Evolutionary conservation across 176 grass and related monocot genomes (phyloP).

Genomic region (Alopecurus myosuroides): DNA sequence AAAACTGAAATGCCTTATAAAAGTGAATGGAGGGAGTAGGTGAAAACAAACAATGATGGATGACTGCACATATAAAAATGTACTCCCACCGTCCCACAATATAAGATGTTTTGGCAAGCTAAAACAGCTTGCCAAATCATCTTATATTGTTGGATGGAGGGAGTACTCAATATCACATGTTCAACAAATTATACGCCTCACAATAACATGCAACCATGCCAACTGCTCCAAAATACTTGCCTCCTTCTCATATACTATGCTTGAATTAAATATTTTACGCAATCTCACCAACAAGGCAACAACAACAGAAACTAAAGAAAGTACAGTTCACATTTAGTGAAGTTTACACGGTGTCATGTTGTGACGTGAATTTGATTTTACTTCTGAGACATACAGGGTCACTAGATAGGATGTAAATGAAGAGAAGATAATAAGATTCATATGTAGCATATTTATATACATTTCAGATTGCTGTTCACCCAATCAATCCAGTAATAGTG

Average conservation of each 20-base stretch:
- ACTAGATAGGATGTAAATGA: conserved; percentile 12
- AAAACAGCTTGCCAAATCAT: too few species aligned
- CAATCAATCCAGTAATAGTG: conserved; percentile 20
- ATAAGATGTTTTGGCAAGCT: too few species aligned
- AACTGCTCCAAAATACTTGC: conserved; percentile 2
- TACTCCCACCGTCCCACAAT: too few species aligned
- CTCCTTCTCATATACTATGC: background rate
- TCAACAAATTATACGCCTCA: background rate
- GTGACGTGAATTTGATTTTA: conserved; percentile 1
- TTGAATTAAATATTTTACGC: conserved; percentile 7
- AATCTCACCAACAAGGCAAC: background rate
- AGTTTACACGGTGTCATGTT: background rate
- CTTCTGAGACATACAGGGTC: background rate
- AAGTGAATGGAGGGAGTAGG: too few species aligned
- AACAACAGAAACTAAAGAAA: background rate
- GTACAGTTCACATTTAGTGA: background rate
- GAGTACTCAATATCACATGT: conserved; percentile 8
- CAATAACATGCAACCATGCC: background rate
- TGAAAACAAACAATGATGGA: conserved; percentile 20
- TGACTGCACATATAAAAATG: conserved; percentile 8
- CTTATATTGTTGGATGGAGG: too few species aligned
- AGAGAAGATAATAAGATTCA: conserved; percentile 25
- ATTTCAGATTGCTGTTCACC: conserved; percentile 15
- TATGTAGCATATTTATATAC: background rate
- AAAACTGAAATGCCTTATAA: too few species aligned